Base-by-base conservation (phyloP, 2,329 filamentous ascomycete genomes). In the Xylariaceae sp. region DNA sequence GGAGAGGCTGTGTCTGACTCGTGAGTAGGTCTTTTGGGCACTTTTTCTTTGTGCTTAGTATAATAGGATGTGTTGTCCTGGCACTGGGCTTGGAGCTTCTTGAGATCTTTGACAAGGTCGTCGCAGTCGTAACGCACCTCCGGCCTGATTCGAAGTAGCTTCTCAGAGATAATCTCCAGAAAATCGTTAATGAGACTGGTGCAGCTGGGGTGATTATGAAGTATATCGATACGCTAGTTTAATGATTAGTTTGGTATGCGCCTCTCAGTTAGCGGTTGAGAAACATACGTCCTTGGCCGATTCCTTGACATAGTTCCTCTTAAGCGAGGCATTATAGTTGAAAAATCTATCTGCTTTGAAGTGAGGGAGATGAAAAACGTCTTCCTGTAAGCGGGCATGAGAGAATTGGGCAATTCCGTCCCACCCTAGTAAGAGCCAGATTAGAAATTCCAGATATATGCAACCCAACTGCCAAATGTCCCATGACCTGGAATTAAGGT, bases 401-500 rank as follows among this genome's bases (percentile, higher is more conserved):
- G 40, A 42, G 22, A 54, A 54, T 14, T 36, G 21, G 6, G 46
- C 47, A 17, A 52, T 40, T 2, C 16, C 48, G 2, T 52, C 12
- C 48, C 51, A 54, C 1, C 53, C 53, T 6, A n/a, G 27, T 2
- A 55, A 45, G 10, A 47, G 44, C 51, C 53, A 55, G 4, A 44
- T 54, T 3, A 52, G 7, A 33, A 55, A 54, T 6, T 54, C 52
- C 1, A 55, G 22, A 12, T 40, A 53, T 0, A 53, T 7, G 17
- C 53, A 54, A n/a, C 37, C 51, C 5, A 55, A 23, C 14, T 44
- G 22, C 53, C 53, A 55, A 11, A 54, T 38, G 16, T 55, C 53
- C 38, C 40, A 52, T 8, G 25, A 37, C 3, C 38, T 34, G 6
- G 48, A 46, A 1, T 48, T 20, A 5, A 25, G 7, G 4, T 10